A percentile compares a stretch with the other conserved stretches of the same genome.
Conservation (phyloP, 495 filamentous ascomycete genomes). For the Symbiotaphrina buchneri region DNA sequence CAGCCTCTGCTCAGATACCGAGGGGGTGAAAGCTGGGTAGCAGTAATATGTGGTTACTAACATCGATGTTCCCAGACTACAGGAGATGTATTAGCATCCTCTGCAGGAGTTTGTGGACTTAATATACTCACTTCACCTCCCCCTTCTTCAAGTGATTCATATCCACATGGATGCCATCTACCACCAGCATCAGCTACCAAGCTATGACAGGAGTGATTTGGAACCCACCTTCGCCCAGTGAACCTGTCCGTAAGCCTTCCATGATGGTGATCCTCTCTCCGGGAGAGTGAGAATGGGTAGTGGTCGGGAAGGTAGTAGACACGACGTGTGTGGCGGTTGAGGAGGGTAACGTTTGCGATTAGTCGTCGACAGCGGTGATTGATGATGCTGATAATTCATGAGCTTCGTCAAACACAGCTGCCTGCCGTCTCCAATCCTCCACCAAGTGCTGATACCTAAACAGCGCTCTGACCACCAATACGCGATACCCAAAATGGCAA, state of each 20-base stretch:
- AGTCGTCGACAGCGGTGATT: too few relatives aligned
- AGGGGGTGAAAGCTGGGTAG: conserved; percentile 2
- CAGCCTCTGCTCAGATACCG: neutral
- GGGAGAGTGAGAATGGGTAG: too few relatives aligned
- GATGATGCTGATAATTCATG: too few relatives aligned
- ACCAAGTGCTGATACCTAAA: too few relatives aligned
- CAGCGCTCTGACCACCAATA: too few relatives aligned
- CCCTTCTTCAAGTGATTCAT: conserved; percentile 90
- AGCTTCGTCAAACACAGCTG: too few relatives aligned
- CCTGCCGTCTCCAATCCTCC: too few relatives aligned
- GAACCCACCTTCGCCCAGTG: conserved; percentile 11
- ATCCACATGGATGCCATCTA: conserved; percentile 97
- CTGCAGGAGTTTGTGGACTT: conserved; percentile 23
- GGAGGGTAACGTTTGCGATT: too few relatives aligned
- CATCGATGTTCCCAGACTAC: conserved; percentile 91
- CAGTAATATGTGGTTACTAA: conserved; percentile 24
- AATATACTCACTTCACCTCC: conserved; percentile 27
- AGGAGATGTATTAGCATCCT: conserved; percentile 8
- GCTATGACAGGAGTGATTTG: too few relatives aligned
- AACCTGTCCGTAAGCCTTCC: conserved; percentile 10
- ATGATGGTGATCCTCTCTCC: conserved; percentile 8
- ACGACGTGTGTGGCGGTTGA: too few relatives aligned
- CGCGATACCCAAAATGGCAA: too few relatives aligned
- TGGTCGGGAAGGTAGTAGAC: too few relatives aligned
- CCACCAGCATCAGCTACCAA: conserved; percentile 7